Evolutionary conservation across 345 rosid species (phyloP).

Genomic region (Gossypium herbaceum): DNA sequence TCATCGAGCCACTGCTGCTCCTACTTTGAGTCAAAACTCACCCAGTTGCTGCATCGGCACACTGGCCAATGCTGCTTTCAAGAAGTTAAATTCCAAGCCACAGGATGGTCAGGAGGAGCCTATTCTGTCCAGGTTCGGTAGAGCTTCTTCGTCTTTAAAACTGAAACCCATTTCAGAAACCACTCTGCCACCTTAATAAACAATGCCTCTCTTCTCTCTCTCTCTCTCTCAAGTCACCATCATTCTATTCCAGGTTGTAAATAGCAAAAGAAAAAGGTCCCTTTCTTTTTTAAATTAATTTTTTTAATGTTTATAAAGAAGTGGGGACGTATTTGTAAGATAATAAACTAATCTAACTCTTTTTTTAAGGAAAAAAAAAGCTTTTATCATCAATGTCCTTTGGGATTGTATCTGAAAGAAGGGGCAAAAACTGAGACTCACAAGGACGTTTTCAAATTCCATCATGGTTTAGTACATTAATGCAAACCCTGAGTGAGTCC

Average conservation of each 20-base stretch:
- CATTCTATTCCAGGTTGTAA: conserved; percentile 4
- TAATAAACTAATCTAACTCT: neutral
- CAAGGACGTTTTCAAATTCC: no score
- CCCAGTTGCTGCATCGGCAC: neutral
- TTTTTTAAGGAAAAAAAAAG: neutral
- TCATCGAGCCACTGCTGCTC: conserved; percentile 11
- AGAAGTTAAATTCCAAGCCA: neutral
- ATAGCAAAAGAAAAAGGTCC: neutral
- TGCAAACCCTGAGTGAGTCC: neutral
- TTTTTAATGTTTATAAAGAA: neutral
- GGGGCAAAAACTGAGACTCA: neutral
- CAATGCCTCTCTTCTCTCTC: neutral
- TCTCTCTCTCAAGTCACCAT: neutral
- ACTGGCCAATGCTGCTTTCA: neutral
- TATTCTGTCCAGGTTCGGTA: conserved; percentile 8
- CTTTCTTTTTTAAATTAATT: no score
- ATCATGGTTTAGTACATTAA: neutral
- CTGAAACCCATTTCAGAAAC: neutral
- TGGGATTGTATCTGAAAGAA: neutral
- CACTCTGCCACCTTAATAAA: neutral
- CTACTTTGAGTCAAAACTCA: neutral
- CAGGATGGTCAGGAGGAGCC: neutral
- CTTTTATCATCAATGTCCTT: no score
- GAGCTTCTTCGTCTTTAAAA: neutral
- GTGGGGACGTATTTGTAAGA: neutral